Evolutionary conservation across 225 moss, liverwort and hornwort species (phyloP).

Genomic region (Bryoerythrophyllum caledonicum): DNA sequence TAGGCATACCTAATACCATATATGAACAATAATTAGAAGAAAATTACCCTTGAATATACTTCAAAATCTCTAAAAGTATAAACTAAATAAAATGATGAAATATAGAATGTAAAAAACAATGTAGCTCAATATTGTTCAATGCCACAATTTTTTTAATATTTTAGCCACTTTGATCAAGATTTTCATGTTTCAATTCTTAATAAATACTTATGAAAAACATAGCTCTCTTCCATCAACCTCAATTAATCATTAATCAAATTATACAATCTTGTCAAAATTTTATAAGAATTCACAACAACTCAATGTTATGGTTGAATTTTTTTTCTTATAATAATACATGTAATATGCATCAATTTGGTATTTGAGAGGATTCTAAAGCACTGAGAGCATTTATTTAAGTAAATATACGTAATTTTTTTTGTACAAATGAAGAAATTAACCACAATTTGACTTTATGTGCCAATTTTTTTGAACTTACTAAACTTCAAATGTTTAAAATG

Average conservation of each 20-base stretch:
- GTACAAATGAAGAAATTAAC: neutral
- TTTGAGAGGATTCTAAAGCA: fast-evolving
- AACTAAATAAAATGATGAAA: fast-evolving
- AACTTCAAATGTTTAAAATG: neutral
- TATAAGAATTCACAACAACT: neutral
- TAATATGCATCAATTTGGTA: neutral
- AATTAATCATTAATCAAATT: neutral
- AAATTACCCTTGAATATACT: neutral
- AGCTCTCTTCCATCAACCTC: neutral
- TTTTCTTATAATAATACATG: too few relatives aligned
- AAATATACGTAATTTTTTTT: neutral
- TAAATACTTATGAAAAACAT: neutral
- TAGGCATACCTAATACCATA: slow-evolving; percentile 31
- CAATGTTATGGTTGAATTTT: too few relatives aligned
- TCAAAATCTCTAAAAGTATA: neutral
- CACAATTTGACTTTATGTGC: too few relatives aligned
- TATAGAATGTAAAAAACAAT: fast-evolving
- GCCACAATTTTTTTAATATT: neutral
- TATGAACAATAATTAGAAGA: neutral
- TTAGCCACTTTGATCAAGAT: too few relatives aligned
- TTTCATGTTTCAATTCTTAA: too few relatives aligned
- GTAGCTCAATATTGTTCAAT: neutral
- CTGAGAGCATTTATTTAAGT: neutral
- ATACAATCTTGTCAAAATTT: neutral
- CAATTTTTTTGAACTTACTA: neutral